These are phyloP conservation scores for Sporothrix dimorphospora DNA, from an alignment of 2,329 filamentous ascomycete genomes.

Conservation along the genomic window DNA sequence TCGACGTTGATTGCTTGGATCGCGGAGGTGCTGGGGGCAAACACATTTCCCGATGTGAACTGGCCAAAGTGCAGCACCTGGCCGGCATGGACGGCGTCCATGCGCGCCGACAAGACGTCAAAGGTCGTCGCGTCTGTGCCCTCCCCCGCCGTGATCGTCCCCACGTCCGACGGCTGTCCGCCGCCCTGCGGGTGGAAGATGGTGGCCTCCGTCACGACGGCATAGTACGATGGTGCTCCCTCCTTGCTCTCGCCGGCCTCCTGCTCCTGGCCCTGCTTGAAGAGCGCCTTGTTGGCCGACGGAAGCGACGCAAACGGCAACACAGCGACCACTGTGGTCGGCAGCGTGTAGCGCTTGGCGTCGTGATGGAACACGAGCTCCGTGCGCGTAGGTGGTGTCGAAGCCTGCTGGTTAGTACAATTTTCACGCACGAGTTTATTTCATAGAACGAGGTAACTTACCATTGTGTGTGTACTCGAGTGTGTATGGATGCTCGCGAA, in stretches of 20 bases:
- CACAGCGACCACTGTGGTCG: constrained; percentile 51
- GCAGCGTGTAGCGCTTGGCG: constrained; percentile 48
- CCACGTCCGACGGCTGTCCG: constrained; percentile 71
- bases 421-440: too few species aligned
- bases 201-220: constrained; percentile 66
- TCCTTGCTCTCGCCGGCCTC: constrained; percentile 36
- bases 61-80: constrained; percentile 68
- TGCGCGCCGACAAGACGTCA: constrained; percentile 60
- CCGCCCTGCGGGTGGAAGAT: constrained; percentile 78
- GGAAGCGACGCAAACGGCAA: constrained; percentile 54
- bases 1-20: constrained; percentile 62
- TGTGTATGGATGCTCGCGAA: not conserved
- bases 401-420: too few species aligned
- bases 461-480: constrained; percentile 1
- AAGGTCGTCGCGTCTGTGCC: constrained; percentile 45
- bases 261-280: constrained; percentile 57
- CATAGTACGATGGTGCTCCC: constrained; percentile 43
- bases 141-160: constrained; percentile 51
- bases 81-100: constrained; percentile 52
- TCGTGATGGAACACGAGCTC: constrained; percentile 51
- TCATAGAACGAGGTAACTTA: too few species aligned
- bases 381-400: constrained; percentile 39
- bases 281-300: constrained; percentile 56
- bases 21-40: constrained; percentile 48
- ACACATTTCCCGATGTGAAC: constrained; percentile 49